Percentiles rank a stretch among this genome's conserved stretches.
These are phyloP conservation scores for Inonotus hispidus DNA, from an alignment of 1,284 basidiomycete genomes.

Conservation along the genomic window DNA sequence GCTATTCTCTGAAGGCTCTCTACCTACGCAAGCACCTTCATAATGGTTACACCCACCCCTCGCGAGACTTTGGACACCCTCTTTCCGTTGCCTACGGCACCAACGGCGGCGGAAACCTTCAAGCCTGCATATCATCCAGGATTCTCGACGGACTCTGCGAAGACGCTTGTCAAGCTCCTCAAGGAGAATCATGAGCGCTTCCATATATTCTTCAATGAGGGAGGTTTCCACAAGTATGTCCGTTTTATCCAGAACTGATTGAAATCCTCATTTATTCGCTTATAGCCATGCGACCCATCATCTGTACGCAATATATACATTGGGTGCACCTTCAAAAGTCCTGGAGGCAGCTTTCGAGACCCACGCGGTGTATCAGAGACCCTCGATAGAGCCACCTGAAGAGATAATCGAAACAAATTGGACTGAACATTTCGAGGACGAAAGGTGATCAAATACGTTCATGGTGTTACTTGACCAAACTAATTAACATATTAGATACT, in stretches of 20 bases:
- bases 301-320: slow-evolving; percentile 43
- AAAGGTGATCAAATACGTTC: slow-evolving; percentile 29
- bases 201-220: slow-evolving; percentile 60
- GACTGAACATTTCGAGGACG: slow-evolving; percentile 43
- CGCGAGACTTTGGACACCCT: slow-evolving; percentile 25
- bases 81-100: slow-evolving; percentile 35
- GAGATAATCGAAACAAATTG: slow-evolving; percentile 41
- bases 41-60: slow-evolving; percentile 5
- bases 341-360: slow-evolving; percentile 40
- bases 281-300: slow-evolving; percentile 48
- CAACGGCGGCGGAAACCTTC: slow-evolving; percentile 25
- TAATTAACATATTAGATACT: slow-evolving; percentile 39
- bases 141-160: slow-evolving; percentile 41
- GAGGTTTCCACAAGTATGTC: slow-evolving; percentile 51
- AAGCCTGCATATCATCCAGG: slow-evolving; percentile 35
- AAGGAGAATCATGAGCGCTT: slow-evolving; percentile 52
- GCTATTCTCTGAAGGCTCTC: background rate
- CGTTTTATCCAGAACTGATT: too few relatives aligned
- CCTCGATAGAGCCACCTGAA: slow-evolving; percentile 37
- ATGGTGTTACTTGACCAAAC: background rate
- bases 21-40: too few relatives aligned
- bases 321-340: slow-evolving; percentile 39
- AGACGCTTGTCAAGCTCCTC: slow-evolving; percentile 39
- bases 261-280: background rate
- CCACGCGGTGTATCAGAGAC: slow-evolving; percentile 36